Conservation (phyloP, 257 asterid genomes). For the Solanum sejunctum region DNA sequence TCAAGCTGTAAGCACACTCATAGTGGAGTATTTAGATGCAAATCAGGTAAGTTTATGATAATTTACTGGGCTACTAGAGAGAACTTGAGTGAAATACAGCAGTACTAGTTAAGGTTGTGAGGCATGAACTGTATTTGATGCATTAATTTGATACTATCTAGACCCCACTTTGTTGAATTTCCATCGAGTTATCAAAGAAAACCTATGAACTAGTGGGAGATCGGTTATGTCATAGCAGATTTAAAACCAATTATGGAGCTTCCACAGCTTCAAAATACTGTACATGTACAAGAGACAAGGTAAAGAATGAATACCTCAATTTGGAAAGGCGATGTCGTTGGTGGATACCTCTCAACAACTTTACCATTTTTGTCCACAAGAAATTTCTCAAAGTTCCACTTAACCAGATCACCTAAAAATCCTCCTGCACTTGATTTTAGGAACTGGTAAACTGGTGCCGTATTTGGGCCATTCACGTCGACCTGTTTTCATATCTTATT, state of each 20-base stretch:
- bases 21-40: neutral
- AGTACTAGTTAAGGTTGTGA: neutral
- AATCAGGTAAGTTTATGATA: neutral
- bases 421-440: slow-evolving; percentile 83
- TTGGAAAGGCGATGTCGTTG: slow-evolving; percentile 80
- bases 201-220: neutral
- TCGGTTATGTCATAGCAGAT: neutral
- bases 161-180: neutral
- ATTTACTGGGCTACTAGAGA: neutral
- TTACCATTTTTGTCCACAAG: slow-evolving; percentile 81
- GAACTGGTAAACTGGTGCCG: slow-evolving; percentile 87
- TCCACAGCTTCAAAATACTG: neutral
- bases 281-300: neutral
- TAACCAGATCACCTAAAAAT: slow-evolving; percentile 66
- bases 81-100: neutral
- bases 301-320: slow-evolving; percentile 51
- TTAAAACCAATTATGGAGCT: neutral
- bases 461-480: slow-evolving; percentile 85
- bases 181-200: neutral
- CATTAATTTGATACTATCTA: neutral
- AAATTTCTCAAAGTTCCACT: slow-evolving; percentile 97
- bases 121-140: neutral
- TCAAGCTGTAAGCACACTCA: neutral
- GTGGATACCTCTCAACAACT: slow-evolving; percentile 83
- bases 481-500: slow-evolving; percentile 35